Percentiles rank a stretch among this genome's conserved stretches.
phyloP scores from a whole-genome alignment of 202 grass and related monocot species.

The Brachypodium distachyon region DNA sequence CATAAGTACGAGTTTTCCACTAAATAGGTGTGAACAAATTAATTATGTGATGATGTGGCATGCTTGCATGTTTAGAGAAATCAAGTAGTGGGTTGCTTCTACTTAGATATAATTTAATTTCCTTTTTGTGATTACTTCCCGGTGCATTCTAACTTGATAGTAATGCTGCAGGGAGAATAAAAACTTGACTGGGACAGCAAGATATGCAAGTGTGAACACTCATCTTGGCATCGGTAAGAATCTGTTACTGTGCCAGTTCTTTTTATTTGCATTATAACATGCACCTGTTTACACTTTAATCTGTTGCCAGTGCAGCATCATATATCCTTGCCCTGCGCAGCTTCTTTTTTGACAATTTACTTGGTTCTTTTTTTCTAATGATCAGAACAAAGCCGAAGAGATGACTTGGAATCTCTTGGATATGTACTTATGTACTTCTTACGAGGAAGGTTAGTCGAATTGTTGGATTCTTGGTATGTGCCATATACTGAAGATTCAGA shows the following conservation, averaged over 20 bases:
- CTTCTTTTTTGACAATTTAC: neutral
- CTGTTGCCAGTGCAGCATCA: neutral
- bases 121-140: neutral
- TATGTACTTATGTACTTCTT: conserved; percentile 98
- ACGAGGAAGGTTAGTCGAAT: conserved; percentile 72
- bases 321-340: neutral
- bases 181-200: conserved; percentile 95
- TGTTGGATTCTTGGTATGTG: neutral
- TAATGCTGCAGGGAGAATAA: conserved; percentile 87
- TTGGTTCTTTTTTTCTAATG: conserved; percentile 9
- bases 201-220: conserved; percentile 98
- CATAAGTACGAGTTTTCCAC: too few species aligned
- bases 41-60: too few species aligned
- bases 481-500: neutral
- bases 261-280: neutral
- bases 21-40: too few species aligned
- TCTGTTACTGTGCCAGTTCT: neutral
- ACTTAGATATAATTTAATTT: neutral
- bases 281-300: neutral
- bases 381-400: conserved; percentile 93
- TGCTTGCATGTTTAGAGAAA: too few species aligned
- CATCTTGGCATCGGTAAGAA: conserved; percentile 96
- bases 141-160: conserved; percentile 22
- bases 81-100: too few species aligned
- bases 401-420: conserved; percentile 97